These are phyloP conservation scores for Ettlia oleoabundans DNA, from an alignment of 139 green algal species.

Conservation along the genomic window DNA sequence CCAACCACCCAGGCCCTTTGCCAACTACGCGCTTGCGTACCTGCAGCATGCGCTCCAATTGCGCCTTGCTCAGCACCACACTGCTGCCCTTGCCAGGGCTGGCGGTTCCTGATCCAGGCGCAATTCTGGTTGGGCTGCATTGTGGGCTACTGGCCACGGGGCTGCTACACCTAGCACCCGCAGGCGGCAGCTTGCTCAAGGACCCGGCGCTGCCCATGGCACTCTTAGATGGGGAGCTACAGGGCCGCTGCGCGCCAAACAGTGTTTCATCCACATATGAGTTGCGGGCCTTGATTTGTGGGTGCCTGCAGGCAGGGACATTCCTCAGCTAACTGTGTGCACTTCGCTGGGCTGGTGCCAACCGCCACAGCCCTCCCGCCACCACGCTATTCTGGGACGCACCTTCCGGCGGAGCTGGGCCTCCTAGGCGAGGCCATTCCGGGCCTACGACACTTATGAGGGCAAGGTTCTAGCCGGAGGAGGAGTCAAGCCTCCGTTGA, in stretches of 20 bases:
- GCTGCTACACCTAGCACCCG: no score
- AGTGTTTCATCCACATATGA: conserved; percentile 35
- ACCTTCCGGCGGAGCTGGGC: background rate
- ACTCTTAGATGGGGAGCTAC: background rate
- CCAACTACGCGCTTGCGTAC: background rate
- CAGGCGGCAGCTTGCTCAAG: no score
- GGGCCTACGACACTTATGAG: background rate
- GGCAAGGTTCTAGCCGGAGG: no score
- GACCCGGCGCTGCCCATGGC: background rate
- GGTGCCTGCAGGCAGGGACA: conserved; percentile 1
- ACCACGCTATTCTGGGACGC: background rate
- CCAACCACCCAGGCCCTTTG: no score
- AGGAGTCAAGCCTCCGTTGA: no score
- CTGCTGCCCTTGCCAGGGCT: background rate
- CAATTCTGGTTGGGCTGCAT: no score
- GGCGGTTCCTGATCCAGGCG: no score
- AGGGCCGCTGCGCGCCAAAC: background rate
- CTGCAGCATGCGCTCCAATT: conserved; percentile 39
- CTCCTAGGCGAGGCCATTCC: background rate
- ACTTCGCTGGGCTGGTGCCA: no score
- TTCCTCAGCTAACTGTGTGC: no score
- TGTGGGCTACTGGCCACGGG: no score
- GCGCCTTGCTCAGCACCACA: conserved; percentile 14
- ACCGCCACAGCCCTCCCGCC: background rate
- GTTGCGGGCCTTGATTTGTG: conserved; percentile 8